Evolutionary conservation across 2,329 filamentous ascomycete species (phyloP).

Genomic region (Apiospora aurea): DNA sequence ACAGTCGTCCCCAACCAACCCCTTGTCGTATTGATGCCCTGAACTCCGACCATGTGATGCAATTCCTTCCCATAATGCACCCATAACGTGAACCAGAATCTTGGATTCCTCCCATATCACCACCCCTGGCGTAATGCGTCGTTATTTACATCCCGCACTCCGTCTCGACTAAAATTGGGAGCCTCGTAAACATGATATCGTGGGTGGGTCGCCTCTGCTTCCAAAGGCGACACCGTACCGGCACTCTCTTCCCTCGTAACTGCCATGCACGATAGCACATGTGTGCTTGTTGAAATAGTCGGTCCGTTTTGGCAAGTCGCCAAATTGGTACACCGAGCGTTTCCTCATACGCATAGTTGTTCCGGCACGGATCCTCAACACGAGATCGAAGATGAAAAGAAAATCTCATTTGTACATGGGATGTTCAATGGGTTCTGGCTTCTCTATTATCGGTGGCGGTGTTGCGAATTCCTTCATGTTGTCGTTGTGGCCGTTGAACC

Average conservation of each 20-base stretch:
- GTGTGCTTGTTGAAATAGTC: not conserved
- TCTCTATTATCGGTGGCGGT: not conserved
- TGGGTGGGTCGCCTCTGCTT: not conserved
- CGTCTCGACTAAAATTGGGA: not conserved
- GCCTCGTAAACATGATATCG: not conserved
- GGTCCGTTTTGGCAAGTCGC: not conserved
- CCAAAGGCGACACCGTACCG: not conserved
- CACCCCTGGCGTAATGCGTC: not conserved
- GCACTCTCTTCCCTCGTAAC: not conserved
- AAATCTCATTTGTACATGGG: constrained; percentile 3
- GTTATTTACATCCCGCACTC: not conserved
- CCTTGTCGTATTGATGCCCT: not conserved
- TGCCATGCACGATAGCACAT: not conserved
- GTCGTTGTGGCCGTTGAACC: constrained; percentile 2
- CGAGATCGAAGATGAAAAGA: not conserved
- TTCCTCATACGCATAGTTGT: not conserved
- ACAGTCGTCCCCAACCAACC: not conserved
- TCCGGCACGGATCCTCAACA: not conserved
- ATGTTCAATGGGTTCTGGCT: not conserved
- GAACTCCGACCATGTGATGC: not conserved
- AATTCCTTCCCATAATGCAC: not conserved
- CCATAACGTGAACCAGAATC: no score
- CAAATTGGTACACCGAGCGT: not conserved
- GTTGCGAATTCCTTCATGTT: not conserved
- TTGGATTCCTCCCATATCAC: not conserved